Evolutionary conservation across 2,329 filamentous ascomycete genomes (phyloP), one percentile per base, ranked within the genome.

Genomic region (Periconia sp.): DNA sequence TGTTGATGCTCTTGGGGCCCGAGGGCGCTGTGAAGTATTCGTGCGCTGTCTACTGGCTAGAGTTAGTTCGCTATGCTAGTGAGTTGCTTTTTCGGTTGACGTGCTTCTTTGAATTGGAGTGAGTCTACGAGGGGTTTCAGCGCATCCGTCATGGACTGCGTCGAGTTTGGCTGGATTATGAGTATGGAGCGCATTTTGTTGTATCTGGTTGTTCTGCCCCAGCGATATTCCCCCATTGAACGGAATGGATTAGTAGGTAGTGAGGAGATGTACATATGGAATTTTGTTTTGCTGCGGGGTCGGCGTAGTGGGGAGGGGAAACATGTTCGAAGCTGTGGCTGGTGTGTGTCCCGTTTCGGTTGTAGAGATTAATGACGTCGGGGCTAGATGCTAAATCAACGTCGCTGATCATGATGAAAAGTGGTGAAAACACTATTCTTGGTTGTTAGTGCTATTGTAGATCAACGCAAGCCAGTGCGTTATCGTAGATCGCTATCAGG

Each of bases 91-190:
- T 27, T 27, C 8, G 23, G 23, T 27, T 64, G 59, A 70, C 65
- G 57, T 60, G 80, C 78, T 58, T 76, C 68, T 61, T 71, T 67
- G 62, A 77, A 78, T 44, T 73, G 71, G 2, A 82, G 71, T 15
- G 65, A 62, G 45, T 78, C 66, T 49, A 82, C 72, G 10, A 82
- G 69, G 9, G 78, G 78, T 61, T 80, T 79, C 63, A 92, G 79
- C 23, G 82, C 84, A 7, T 84, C 77, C 11, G 89, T 93, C 89
- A 93, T 93, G 51, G 80, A 77, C 52, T 76, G 63, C 1, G 87
- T 91, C 2, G 88, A 91, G 75, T 94, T 94, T 33, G 90, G 90
- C 66, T 94, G 93, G 63, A 93, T 81, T 56, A 93, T 78, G 41
- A 93, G 80, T 57, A 92, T 85, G 2, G 74, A 75, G 46, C 71